Evolutionary conservation across 768 basidiomycete species (phyloP), one percentile per base, ranked within the genome.

Genomic region (Boletus vermiculosoides): DNA sequence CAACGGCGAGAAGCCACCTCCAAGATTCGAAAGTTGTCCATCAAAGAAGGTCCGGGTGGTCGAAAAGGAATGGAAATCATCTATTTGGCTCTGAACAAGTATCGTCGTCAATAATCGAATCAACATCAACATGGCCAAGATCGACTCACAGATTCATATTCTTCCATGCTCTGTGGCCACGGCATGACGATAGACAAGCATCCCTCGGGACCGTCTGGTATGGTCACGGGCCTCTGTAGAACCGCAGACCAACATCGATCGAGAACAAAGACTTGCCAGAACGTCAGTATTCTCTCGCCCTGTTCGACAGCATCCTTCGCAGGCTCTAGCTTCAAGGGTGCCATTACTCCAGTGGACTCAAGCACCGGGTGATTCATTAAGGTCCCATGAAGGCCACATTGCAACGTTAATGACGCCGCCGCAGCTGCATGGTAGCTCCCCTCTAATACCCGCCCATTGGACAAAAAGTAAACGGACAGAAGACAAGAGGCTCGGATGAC

Each of bases 231-330:
- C 58, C 86, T 85, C 31, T 83, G 85, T 7, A 91, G 78, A 11
- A 84, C 81, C 6, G 86, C 84, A 22, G 89, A 89, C 88, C 89
- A 91, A 66, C 88, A 90, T 31, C 86, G 82, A 71, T 93, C 90
- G 60, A 92, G 76, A 63, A 83, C 83, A 71, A 85, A 93, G 12
- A 89, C 87, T 66, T 91, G 88, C 90, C 90, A 93, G 63, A 93
- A 93, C 0, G 89, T 80, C 39, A 85, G 70, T 54, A 90, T 84
- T 41, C 87, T 78, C 66, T 91, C 88, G 46, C 85, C 87, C 45
- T 86, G 84, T 61, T 84, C 83, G 47, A 85, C 69, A 40, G 79
- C 74, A 60, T 81, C 80, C 66, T 82, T 83, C 2, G 82, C 73
- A 3, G 84, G 86, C 45, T 83, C 83, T 48, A 85, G 73, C 42